These are phyloP conservation scores for Cladophialophora psammophila DNA, from an alignment of 2,329 filamentous ascomycete genomes.

Conservation along the genomic window DNA sequence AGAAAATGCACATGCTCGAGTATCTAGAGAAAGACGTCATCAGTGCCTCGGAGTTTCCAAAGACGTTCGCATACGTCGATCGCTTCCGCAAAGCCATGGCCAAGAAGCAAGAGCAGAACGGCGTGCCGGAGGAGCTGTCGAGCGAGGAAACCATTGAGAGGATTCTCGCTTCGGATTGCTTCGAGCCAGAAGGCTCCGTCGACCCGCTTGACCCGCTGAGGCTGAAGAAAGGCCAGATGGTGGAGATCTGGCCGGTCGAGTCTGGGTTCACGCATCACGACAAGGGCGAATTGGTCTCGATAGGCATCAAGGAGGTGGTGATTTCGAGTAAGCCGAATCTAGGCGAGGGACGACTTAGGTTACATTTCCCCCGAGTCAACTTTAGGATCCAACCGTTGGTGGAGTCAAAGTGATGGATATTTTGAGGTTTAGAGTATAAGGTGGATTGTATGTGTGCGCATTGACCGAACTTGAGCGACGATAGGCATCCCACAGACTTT, in stretches of 20 bases:
- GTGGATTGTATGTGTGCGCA: no score
- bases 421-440: no score
- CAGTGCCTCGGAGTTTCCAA: conserved; percentile 61
- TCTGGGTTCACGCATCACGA: conserved; percentile 67
- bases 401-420: conserved; percentile 16
- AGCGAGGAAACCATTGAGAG: conserved; percentile 61
- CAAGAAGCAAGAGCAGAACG: conserved; percentile 48
- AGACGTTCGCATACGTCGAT: conserved; percentile 68
- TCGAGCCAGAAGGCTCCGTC: conserved; percentile 54
- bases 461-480: no score
- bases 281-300: conserved; percentile 60
- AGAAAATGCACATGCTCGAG: conserved; percentile 60
- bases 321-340: conserved; percentile 58
- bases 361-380: conserved; percentile 65
- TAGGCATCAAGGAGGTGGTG: conserved; percentile 64
- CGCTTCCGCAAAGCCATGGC: conserved; percentile 62
- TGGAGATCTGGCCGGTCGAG: conserved; percentile 69
- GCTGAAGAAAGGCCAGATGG: conserved; percentile 60
- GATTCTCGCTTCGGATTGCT: conserved; percentile 60
- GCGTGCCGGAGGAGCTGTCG: conserved; percentile 53
- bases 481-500: no score
- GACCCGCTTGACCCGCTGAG: conserved; percentile 61
- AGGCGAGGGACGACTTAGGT: conserved; percentile 53
- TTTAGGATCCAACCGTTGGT: conserved; percentile 37
- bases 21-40: conserved; percentile 63